phyloP scores from a whole-genome alignment of 768 basidiomycete genomes.

The Baorangia bicolor region DNA sequence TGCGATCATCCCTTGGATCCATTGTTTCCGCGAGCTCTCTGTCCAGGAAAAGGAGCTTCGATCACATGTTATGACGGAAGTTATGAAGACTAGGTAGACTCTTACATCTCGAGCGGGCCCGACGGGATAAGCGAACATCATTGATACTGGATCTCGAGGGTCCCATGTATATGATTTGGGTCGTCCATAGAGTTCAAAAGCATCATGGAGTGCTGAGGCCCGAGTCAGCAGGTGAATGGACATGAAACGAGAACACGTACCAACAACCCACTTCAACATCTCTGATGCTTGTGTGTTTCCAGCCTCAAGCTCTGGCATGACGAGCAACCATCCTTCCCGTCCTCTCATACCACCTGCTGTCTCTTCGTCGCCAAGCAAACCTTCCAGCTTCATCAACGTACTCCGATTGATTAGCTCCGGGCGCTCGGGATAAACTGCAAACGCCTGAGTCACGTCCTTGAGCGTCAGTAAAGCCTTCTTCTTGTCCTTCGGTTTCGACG shows the following conservation, averaged over 20 bases:
- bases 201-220: slow-evolving; percentile 71
- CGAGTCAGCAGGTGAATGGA: slow-evolving; percentile 7
- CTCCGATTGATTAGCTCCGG: slow-evolving; percentile 86
- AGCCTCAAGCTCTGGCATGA: slow-evolving; percentile 85
- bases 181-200: slow-evolving; percentile 86
- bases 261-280: slow-evolving; percentile 90
- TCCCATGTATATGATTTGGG: slow-evolving; percentile 89
- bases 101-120: slow-evolving; percentile 81
- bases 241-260: slow-evolving; percentile 41
- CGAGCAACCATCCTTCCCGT: slow-evolving; percentile 80
- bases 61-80: slow-evolving; percentile 15
- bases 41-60: slow-evolving; percentile 82
- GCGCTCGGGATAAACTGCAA: slow-evolving; percentile 95
- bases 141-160: slow-evolving; percentile 71
- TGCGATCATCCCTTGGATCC: slow-evolving; percentile 76
- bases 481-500: slow-evolving; percentile 70
- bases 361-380: slow-evolving; percentile 73
- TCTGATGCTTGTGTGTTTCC: slow-evolving; percentile 66
- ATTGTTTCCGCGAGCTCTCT: slow-evolving; percentile 77
- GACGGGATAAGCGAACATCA: slow-evolving; percentile 95
- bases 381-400: slow-evolving; percentile 91
- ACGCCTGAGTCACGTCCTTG: slow-evolving; percentile 73
- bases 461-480: slow-evolving; percentile 73
- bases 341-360: slow-evolving; percentile 65
- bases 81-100: slow-evolving; percentile 9